A percentile compares a stretch with the other conserved stretches of the same genome.
These are phyloP conservation scores for Starmerella asiatica DNA, from an alignment of 805 yeast genomes.

Conservation along the genomic window DNA sequence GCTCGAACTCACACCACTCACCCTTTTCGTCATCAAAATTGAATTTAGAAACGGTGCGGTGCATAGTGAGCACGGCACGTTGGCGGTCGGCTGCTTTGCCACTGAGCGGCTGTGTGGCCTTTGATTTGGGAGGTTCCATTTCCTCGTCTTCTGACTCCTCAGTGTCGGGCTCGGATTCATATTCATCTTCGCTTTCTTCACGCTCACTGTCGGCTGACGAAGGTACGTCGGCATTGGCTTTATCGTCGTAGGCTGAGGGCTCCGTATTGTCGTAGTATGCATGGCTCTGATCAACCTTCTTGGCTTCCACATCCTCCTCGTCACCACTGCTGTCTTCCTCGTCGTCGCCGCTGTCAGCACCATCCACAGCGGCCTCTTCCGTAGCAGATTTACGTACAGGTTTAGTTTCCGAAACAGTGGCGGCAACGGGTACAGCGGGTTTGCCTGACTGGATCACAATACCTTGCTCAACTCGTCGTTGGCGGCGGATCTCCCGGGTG, in stretches of 20 bases:
- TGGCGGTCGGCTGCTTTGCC: conserved; percentile 72
- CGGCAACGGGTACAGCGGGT: conserved; percentile 32
- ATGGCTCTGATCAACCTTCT: conserved; percentile 72
- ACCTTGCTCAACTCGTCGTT: conserved; percentile 37
- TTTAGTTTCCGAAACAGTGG: conserved; percentile 32
- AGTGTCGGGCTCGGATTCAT: conserved; percentile 8
- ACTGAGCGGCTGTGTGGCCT: conserved; percentile 30
- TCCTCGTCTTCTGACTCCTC: conserved; percentile 13
- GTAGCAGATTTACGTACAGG: not conserved
- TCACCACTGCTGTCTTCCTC: conserved; percentile 94
- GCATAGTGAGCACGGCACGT: conserved; percentile 60
- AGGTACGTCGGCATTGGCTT: not conserved
- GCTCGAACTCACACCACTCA: conserved; percentile 81
- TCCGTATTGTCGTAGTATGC: conserved; percentile 77
- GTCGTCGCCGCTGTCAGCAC: conserved; percentile 46
- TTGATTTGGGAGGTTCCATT: not conserved
- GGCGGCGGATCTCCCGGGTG: conserved; percentile 69
- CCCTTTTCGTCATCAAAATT: conserved; percentile 83
- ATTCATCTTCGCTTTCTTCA: conserved; percentile 16
- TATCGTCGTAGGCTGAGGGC: conserved; percentile 23
- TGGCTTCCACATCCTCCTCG: conserved; percentile 80
- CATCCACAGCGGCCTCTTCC: conserved; percentile 30
- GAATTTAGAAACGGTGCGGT: conserved; percentile 61
- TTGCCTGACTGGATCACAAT: conserved; percentile 30
- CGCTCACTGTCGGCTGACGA: not conserved